phyloP scores from a whole-genome alignment of 192 early-diverging fungal genomes.

The Podila epigama region DNA sequence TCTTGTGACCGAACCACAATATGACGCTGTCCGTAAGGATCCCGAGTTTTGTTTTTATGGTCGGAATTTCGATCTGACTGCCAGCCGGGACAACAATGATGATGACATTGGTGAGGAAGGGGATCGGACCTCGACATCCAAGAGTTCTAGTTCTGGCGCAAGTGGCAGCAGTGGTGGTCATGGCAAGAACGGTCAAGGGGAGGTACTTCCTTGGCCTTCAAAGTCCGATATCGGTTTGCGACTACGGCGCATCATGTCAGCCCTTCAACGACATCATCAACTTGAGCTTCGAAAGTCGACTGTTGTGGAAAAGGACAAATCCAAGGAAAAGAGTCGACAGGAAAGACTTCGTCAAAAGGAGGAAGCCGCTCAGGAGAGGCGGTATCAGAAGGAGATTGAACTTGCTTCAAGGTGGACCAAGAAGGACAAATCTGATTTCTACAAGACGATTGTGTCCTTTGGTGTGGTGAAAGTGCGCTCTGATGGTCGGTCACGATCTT shows the following conservation, averaged over 20 bases:
- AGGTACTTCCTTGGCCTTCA: constrained; percentile 63
- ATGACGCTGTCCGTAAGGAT: constrained; percentile 57
- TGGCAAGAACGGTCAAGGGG: constrained; percentile 12
- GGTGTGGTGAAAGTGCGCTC: constrained; percentile 54
- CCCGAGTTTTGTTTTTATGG: constrained; percentile 63
- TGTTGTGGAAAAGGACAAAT: constrained; percentile 50
- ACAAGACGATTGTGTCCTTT: constrained; percentile 61
- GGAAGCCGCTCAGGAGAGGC: constrained; percentile 48
- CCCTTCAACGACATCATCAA: constrained; percentile 60
- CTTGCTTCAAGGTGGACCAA: constrained; percentile 60
- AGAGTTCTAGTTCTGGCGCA: constrained; percentile 23
- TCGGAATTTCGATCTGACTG: constrained; percentile 52
- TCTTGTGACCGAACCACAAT: constrained; percentile 43
- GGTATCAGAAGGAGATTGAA: constrained; percentile 50
- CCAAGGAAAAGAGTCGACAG: constrained; percentile 42
- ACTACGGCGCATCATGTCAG: constrained; percentile 63
- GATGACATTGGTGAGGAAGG: constrained; percentile 50
- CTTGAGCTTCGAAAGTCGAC: constrained; percentile 51
- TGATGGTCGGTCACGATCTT: too few species aligned
- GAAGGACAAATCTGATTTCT: constrained; percentile 61
- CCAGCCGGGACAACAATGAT: constrained; percentile 37
- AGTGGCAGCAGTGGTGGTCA: too few species aligned
- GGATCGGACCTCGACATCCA: constrained; percentile 14
- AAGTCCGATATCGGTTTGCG: constrained; percentile 70
- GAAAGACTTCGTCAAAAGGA: constrained; percentile 52